Evolutionary conservation across 2,329 filamentous ascomycete genomes (phyloP), one percentile per base, ranked within the genome.

Genomic region (Cercospora brassicicola): DNA sequence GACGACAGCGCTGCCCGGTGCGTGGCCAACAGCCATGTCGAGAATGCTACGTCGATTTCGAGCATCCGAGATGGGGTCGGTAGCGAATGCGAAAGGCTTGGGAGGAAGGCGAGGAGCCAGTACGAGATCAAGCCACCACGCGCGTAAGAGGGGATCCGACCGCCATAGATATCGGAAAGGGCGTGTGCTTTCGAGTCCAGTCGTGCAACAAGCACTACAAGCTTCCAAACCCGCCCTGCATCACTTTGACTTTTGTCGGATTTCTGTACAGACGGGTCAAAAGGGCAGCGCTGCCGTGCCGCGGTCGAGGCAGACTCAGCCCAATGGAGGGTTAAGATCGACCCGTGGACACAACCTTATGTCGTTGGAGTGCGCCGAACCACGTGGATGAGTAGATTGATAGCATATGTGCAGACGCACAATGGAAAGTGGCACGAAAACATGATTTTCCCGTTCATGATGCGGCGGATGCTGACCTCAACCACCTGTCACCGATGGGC

Each of bases 1-100:
- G 2, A 72, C 69, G 26, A 76, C 74, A 26, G 74, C 71, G 26
- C 66, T 66, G 45, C 73, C 73, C 31, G 73, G 68, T 13, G 75
- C 73, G 61, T 76, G 74, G 15, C 74, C 71, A 45, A 62, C 67
- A 15, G 67, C 57, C 33, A 65, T 64, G 66, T 64, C 69, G 60
- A 53, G 26, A 30, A n/a, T 33, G 39, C 26, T 23, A 42, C 36
- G 31, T 53, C 39, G 60, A 62, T 7, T 39, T 31, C 13, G 42
- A 53, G 30, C 18, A 53, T 53, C 26, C 53, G 30, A 57, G 53
- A 31, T 57, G 11, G 15, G 26, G 15, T 33, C 53, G 53, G 13
- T 18, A 20, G 53, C 23, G 53, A 31, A 18, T 33, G 51, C 23
- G 39, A 28, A n/a, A 53, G 30, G 55, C n/a, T 8, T 28, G n/a